Conservation (phyloP, 495 filamentous ascomycete genomes). For the Paragyromitra xinjiangensis region DNA sequence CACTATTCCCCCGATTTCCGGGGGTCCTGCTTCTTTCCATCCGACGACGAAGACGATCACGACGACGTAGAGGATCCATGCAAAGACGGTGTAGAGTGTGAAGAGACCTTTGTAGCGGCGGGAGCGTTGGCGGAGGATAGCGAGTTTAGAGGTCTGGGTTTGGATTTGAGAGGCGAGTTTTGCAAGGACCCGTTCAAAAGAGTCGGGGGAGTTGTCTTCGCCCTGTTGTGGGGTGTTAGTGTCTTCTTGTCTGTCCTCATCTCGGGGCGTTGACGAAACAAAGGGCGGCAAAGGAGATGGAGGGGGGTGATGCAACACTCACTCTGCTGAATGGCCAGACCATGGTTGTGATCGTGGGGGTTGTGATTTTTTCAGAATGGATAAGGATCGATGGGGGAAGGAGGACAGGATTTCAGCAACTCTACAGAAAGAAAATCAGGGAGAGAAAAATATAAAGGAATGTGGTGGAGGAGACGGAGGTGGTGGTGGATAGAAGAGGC, state of each 20-base stretch:
- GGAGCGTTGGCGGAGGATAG: conserved; percentile 72
- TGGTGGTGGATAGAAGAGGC: conserved; percentile 14
- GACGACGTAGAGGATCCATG: conserved; percentile 83
- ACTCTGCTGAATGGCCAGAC: conserved; percentile 82
- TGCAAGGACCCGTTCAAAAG: conserved; percentile 89
- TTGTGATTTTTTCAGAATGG: conserved; percentile 17
- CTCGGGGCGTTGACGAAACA: conserved; percentile 16
- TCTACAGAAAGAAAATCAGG: conserved; percentile 21
- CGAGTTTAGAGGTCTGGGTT: conserved; percentile 73
- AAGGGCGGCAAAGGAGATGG: conserved; percentile 40
- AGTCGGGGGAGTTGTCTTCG: conserved; percentile 83
- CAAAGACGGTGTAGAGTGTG: conserved; percentile 88
- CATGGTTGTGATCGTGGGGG: conserved; percentile 63
- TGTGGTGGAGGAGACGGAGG: neutral
- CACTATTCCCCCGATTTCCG: conserved; percentile 77
- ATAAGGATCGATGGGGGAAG: conserved; percentile 23
- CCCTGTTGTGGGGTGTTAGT: conserved; percentile 63
- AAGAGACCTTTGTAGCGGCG: conserved; percentile 84
- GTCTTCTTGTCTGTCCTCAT: conserved; percentile 4
- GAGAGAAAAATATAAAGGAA: conserved; percentile 35
- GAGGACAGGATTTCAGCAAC: neutral
- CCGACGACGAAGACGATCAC: conserved; percentile 84
- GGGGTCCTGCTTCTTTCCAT: conserved; percentile 76
- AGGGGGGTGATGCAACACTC: conserved; percentile 44
- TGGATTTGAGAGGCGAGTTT: conserved; percentile 82